These are phyloP conservation scores for Acephala macrosclerotiorum DNA, from an alignment of 2,329 filamentous ascomycete genomes.

Conservation along the genomic window DNA sequence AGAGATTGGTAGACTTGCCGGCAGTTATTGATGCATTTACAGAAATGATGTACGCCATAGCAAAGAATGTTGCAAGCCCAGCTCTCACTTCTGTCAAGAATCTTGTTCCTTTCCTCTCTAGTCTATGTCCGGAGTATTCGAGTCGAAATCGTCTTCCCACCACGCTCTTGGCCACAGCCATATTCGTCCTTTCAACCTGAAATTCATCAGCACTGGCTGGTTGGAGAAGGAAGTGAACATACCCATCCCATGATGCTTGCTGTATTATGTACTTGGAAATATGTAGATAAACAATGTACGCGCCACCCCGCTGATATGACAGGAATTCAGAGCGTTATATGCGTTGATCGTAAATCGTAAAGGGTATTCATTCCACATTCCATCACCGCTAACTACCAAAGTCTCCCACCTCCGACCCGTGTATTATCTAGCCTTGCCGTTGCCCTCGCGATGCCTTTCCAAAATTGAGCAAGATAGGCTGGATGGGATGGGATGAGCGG, in stretches of 20 bases:
- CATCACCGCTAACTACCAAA: constrained; percentile 20
- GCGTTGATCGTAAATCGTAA: constrained; percentile 21
- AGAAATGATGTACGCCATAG: constrained; percentile 79
- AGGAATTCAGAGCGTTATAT: constrained; percentile 22
- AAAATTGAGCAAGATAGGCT: not conserved
- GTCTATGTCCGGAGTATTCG: constrained; percentile 78
- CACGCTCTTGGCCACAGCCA: constrained; percentile 64
- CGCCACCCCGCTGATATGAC: not conserved
- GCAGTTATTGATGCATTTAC: constrained; percentile 59
- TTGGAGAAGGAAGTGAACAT: constrained; percentile 14
- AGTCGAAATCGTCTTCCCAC: constrained; percentile 80
- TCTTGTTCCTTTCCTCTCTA: constrained; percentile 63
- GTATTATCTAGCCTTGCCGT: constrained; percentile 13
- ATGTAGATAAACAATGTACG: constrained; percentile 23
- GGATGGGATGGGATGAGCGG: constrained; percentile 14
- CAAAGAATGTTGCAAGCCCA: constrained; percentile 76
- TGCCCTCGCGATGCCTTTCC: constrained; percentile 4
- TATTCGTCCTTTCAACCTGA: constrained; percentile 44
- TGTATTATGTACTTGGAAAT: constrained; percentile 25
- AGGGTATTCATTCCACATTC: too few species aligned
- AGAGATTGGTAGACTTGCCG: constrained; percentile 20
- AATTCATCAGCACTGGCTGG: constrained; percentile 18
- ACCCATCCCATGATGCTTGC: constrained; percentile 42
- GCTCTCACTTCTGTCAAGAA: constrained; percentile 88
- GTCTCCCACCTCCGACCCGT: not conserved